phyloP scores from a whole-genome alignment of 805 yeast genomes.

The Schizosaccharomyces octosporus region DNA sequence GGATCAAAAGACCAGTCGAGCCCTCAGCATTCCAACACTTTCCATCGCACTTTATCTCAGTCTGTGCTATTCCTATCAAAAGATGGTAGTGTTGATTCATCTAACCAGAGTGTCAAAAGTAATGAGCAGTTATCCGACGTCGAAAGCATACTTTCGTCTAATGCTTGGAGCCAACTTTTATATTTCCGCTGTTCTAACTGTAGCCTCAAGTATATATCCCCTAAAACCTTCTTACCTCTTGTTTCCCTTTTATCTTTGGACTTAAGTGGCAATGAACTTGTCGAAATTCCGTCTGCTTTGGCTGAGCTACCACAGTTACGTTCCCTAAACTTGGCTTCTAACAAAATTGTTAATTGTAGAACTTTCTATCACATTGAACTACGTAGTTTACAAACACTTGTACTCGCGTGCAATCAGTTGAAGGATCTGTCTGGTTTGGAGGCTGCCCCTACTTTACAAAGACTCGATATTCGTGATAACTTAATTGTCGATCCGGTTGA shows the following conservation, averaged over 20 bases:
- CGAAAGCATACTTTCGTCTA: not conserved
- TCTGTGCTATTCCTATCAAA: not conserved
- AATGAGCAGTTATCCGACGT: not conserved
- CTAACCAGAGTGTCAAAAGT: not conserved
- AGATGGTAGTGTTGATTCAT: not conserved
- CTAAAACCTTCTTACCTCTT: not conserved
- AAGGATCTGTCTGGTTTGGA: slow-evolving; percentile 10
- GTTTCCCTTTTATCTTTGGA: slow-evolving; percentile 21
- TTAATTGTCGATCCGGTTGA: slow-evolving; percentile 9
- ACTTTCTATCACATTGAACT: slow-evolving; percentile 8
- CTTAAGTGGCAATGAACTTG: slow-evolving; percentile 28
- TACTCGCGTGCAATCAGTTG: slow-evolving; percentile 9
- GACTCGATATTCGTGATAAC: slow-evolving; percentile 11
- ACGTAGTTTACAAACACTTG: slow-evolving; percentile 7
- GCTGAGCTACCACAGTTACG: slow-evolving; percentile 27
- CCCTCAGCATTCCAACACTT: not conserved
- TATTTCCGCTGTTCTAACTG: not conserved
- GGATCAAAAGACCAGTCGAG: not conserved
- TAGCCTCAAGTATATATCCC: not conserved
- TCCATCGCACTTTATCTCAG: not conserved
- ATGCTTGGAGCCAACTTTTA: not conserved
- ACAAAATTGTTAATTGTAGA: slow-evolving; percentile 16
- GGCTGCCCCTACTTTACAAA: slow-evolving; percentile 7
- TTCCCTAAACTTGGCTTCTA: slow-evolving; percentile 37
- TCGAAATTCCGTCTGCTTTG: slow-evolving; percentile 28